A percentile compares a stretch with the other conserved stretches of the same genome.
phyloP scores from a whole-genome alignment of 1,139 yeast genomes.

The Pichia sp. region DNA sequence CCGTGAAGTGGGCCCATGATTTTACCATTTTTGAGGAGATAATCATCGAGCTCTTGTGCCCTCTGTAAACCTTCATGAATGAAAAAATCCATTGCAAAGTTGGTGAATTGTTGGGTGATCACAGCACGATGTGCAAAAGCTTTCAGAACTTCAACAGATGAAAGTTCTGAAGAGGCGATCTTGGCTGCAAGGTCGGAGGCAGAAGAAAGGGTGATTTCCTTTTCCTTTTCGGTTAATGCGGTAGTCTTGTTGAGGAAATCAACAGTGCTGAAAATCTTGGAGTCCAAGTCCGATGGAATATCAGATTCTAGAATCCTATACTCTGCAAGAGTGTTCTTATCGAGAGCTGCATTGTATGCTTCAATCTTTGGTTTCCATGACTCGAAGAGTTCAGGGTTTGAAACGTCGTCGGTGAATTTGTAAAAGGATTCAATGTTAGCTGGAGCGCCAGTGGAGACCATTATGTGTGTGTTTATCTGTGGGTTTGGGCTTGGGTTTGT shows the following conservation, averaged over 20 bases:
- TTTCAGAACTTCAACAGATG: slow-evolving; percentile 34
- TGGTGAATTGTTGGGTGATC: slow-evolving; percentile 46
- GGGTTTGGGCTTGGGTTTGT: no score
- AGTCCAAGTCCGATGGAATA: slow-evolving; percentile 34
- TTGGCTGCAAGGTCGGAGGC: slow-evolving; percentile 33
- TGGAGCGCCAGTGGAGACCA: slow-evolving; percentile 20
- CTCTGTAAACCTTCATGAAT: slow-evolving; percentile 49
- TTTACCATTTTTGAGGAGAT: slow-evolving; percentile 46
- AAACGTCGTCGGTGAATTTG: slow-evolving; percentile 25
- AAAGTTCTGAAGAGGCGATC: slow-evolving; percentile 31
- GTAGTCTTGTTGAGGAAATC: slow-evolving; percentile 37
- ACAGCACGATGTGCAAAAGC: slow-evolving; percentile 40
- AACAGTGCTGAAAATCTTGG: slow-evolving; percentile 39
- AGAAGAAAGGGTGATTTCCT: slow-evolving; percentile 40
- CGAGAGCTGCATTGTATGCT: slow-evolving; percentile 39
- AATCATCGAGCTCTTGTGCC: slow-evolving; percentile 49
- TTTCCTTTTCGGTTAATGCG: slow-evolving; percentile 38
- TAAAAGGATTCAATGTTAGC: slow-evolving; percentile 20
- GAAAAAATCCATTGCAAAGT: slow-evolving; percentile 52
- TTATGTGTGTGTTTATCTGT: background rate
- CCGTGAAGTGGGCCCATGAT: slow-evolving; percentile 73
- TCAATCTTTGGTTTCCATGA: slow-evolving; percentile 45
- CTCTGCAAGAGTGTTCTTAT: slow-evolving; percentile 36
- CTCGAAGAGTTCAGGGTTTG: slow-evolving; percentile 25
- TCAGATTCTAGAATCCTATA: slow-evolving; percentile 37